phyloP scores from a whole-genome alignment of 2,329 filamentous ascomycete genomes.

The Xylaria digitata region DNA sequence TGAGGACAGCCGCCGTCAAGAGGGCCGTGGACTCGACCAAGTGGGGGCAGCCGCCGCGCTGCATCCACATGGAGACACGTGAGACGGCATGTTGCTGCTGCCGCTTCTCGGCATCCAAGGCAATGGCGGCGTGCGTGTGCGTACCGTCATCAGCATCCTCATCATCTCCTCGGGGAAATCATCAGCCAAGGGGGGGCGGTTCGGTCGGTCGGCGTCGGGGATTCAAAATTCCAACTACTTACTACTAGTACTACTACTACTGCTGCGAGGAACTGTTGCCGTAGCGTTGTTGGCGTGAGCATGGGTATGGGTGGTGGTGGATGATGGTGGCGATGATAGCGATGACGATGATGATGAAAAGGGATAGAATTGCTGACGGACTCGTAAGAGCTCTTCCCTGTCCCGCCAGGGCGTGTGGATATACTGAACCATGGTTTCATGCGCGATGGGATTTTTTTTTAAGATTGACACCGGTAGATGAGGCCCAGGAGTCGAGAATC shows the following conservation, averaged over 20 bases:
- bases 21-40: slow-evolving; percentile 82
- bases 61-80: slow-evolving; percentile 74
- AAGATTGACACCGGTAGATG: slow-evolving; percentile 11
- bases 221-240: slow-evolving; percentile 17
- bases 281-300: slow-evolving; percentile 19
- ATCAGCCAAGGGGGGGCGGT: slow-evolving; percentile 27
- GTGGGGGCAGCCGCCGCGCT: slow-evolving; percentile 79
- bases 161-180: slow-evolving; percentile 30
- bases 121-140: slow-evolving; percentile 15
- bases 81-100: slow-evolving; percentile 64
- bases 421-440: slow-evolving; percentile 71
- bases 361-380: slow-evolving; percentile 74
- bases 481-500: slow-evolving; percentile 11
- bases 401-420: slow-evolving; percentile 79
- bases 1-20: slow-evolving; percentile 74
- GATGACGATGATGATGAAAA: slow-evolving; percentile 28
- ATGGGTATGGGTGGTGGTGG: slow-evolving; percentile 31
- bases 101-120: slow-evolving; percentile 38
- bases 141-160: slow-evolving; percentile 26
- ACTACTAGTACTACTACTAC: slow-evolving; percentile 23
- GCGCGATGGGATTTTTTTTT: slow-evolving; percentile 19
- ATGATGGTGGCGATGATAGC: slow-evolving; percentile 18
- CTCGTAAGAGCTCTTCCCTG: slow-evolving; percentile 71
- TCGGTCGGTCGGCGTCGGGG: not conserved
- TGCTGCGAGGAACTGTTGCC: slow-evolving; percentile 4